phyloP scores from a whole-genome alignment of 192 early-diverging fungal species.

The Umbelopsis isabellina region DNA sequence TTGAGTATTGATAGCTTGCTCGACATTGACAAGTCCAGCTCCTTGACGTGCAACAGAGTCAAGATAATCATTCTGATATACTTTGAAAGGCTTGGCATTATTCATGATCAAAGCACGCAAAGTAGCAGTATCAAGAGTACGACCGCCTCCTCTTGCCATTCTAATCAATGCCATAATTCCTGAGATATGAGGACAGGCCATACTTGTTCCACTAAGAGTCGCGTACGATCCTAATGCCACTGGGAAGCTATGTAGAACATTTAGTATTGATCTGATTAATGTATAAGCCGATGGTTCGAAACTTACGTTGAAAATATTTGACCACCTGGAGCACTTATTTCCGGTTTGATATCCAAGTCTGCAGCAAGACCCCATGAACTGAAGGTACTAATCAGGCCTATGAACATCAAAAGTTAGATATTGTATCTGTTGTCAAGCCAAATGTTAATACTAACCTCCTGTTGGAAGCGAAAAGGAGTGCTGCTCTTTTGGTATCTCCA shows the following conservation, averaged over 20 bases:
- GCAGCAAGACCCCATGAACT: slow-evolving; percentile 70
- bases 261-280: background rate
- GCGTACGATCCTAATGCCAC: slow-evolving; percentile 35
- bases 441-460: slow-evolving; percentile 33
- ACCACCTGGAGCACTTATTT: slow-evolving; percentile 69
- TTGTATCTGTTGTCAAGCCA: slow-evolving; percentile 26
- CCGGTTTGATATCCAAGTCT: slow-evolving; percentile 62
- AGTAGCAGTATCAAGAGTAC: slow-evolving; percentile 4
- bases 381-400: slow-evolving; percentile 59
- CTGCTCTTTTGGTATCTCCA: slow-evolving; percentile 39
- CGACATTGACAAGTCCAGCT: slow-evolving; percentile 75
- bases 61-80: slow-evolving; percentile 43
- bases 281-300: slow-evolving; percentile 29
- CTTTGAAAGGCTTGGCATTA: slow-evolving; percentile 47
- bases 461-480: slow-evolving; percentile 37
- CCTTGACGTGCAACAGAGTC: slow-evolving; percentile 73
- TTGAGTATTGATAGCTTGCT: slow-evolving; percentile 57
- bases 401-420: slow-evolving; percentile 27
- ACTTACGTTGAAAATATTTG: slow-evolving; percentile 69
- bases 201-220: slow-evolving; percentile 72
- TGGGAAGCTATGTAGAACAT: slow-evolving; percentile 28
- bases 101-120: slow-evolving; percentile 52
- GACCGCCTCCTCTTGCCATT: slow-evolving; percentile 48
- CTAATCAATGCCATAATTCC: slow-evolving; percentile 70
- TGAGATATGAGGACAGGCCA: slow-evolving; percentile 78